A percentile compares a stretch with the other conserved stretches of the same genome.
Evolutionary conservation across 768 basidiomycete species (phyloP).

Genomic region (Auricularia heimuer): DNA sequence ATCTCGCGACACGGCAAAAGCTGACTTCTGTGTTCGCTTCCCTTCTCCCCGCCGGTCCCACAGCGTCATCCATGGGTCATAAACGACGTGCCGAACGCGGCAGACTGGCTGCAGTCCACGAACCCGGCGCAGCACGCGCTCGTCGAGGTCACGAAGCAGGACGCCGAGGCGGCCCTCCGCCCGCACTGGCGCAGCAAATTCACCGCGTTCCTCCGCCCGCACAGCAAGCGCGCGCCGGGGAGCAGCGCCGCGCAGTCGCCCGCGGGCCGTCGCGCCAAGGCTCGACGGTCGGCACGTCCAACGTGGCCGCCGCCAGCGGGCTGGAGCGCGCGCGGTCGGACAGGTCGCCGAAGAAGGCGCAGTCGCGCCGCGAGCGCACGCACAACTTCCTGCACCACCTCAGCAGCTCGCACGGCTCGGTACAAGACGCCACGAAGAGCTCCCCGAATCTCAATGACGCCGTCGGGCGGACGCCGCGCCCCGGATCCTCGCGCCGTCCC

Average conservation of each 20-base stretch:
- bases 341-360: background rate
- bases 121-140: constrained; percentile 38
- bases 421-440: background rate
- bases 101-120: constrained; percentile 61
- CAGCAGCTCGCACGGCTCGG: background rate
- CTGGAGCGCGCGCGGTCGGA: background rate
- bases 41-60: constrained; percentile 31
- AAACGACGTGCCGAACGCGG: constrained; percentile 52
- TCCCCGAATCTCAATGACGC: background rate
- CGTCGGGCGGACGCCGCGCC: background rate
- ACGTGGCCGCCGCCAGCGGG: background rate
- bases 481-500: background rate
- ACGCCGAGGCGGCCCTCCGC: constrained; percentile 51
- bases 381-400: background rate
- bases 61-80: constrained; percentile 49
- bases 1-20: background rate
- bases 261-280: background rate
- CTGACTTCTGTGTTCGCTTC: constrained; percentile 3
- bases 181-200: constrained; percentile 16
- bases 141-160: constrained; percentile 61
- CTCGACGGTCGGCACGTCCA: background rate
- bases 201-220: background rate
- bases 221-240: background rate
- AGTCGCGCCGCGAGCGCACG: background rate
- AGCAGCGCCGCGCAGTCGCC: background rate